phyloP scores from a whole-genome alignment of 139 green algal species.

The Edaphochlamys debaryana region DNA sequence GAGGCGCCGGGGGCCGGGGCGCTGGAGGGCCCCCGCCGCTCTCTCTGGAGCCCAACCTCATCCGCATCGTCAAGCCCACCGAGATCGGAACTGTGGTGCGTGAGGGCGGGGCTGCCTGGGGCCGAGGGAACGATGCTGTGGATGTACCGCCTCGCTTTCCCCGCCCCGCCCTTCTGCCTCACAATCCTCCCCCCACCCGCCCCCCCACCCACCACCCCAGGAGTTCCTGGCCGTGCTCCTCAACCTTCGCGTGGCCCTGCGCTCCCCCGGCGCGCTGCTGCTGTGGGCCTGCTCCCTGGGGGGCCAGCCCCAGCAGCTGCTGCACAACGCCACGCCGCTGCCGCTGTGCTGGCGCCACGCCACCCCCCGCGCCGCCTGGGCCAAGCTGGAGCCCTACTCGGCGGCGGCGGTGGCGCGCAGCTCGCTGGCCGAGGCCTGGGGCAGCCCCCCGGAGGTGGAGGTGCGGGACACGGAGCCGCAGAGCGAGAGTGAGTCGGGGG shows the following conservation, averaged over 20 bases:
- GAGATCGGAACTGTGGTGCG: constrained; percentile 35
- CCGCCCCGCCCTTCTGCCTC: too few species aligned
- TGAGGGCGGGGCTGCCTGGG: constrained; percentile 62
- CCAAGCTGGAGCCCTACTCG: constrained; percentile 60
- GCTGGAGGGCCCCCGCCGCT: background rate
- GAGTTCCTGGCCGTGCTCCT: background rate
- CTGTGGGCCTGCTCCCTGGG: background rate
- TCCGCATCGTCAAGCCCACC: constrained; percentile 19
- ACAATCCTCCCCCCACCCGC: too few species aligned
- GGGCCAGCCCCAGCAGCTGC: background rate
- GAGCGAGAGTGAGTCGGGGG: constrained; percentile 17
- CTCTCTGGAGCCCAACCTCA: constrained; percentile 21
- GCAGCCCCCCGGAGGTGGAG: constrained; percentile 56
- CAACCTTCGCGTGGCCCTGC: background rate
- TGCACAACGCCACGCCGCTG: background rate
- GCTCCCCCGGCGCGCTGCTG: background rate
- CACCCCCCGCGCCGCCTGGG: constrained; percentile 52
- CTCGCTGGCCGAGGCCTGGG: constrained; percentile 13
- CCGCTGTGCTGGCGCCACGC: background rate
- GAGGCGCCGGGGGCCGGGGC: too few species aligned
- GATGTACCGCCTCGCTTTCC: too few species aligned
- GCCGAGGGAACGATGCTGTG: too few species aligned
- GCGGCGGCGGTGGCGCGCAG: constrained; percentile 50
- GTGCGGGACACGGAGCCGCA: constrained; percentile 56
- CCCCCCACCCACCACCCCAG: background rate